Evolutionary conservation across 1,284 basidiomycete genomes (phyloP).

Genomic region (Puccinia triticina): DNA sequence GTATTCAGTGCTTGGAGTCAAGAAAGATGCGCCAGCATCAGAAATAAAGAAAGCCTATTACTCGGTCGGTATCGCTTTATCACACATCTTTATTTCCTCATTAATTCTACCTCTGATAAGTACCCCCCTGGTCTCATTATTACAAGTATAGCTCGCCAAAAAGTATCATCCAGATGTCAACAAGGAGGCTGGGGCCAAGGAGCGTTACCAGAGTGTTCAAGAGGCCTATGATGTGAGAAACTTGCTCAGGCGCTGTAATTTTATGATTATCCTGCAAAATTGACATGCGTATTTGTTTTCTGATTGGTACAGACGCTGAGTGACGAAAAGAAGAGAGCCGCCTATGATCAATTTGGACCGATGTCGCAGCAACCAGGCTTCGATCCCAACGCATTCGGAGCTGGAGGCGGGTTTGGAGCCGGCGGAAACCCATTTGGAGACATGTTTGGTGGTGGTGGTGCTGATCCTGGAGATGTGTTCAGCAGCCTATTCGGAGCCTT

Average conservation of each 20-base stretch:
- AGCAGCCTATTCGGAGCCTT: conserved; percentile 63
- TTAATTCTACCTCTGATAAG: background rate
- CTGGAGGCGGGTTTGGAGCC: conserved; percentile 63
- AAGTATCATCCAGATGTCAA: conserved; percentile 98
- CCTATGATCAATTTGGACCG: conserved; percentile 94
- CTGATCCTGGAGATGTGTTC: conserved; percentile 73
- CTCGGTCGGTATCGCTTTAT: conserved; percentile 66
- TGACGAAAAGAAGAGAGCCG: conserved; percentile 87
- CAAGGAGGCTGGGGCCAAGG: conserved; percentile 85
- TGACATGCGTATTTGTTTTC: background rate
- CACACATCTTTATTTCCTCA: conserved; percentile 40
- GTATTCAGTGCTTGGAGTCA: conserved; percentile 85
- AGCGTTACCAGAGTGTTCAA: conserved; percentile 95
- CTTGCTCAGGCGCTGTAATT: background rate
- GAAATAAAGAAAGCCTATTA: conserved; percentile 99
- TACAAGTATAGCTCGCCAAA: conserved; percentile 75
- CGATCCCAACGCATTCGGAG: conserved; percentile 73
- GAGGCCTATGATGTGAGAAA: conserved; percentile 89
- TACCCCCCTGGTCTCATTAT: conserved; percentile 32
- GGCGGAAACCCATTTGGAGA: conserved; percentile 62
- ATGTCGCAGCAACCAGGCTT: conserved; percentile 92
- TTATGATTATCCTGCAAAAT: background rate
- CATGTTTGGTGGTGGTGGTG: conserved; percentile 67
- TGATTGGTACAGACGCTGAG: conserved; percentile 69
- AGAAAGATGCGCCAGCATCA: conserved; percentile 75